phyloP scores from a whole-genome alignment of 2,329 filamentous ascomycete genomes.

The Stachybotrys chlorohalonatus region DNA sequence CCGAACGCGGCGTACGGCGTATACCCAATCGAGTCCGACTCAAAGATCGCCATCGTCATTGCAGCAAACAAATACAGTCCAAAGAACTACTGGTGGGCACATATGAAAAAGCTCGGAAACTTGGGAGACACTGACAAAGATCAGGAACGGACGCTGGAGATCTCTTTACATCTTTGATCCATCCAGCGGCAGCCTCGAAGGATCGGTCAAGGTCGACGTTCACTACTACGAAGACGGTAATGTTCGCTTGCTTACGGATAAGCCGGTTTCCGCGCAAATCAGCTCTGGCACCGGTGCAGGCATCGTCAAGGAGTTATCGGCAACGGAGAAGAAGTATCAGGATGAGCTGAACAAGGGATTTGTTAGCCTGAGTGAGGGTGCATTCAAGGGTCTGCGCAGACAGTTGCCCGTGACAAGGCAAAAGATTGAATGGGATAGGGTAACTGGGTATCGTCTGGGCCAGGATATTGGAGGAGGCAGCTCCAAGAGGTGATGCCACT shows the following conservation, averaged over 20 bases:
- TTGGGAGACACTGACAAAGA: constrained; percentile 7
- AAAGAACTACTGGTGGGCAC: constrained; percentile 81
- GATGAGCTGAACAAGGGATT: constrained; percentile 93
- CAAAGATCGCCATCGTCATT: constrained; percentile 69
- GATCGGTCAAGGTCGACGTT: constrained; percentile 84
- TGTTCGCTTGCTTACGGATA: constrained; percentile 84
- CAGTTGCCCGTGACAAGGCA: constrained; percentile 94
- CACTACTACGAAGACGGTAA: constrained; percentile 99
- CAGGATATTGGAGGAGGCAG: constrained; percentile 69
- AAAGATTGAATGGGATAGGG: constrained; percentile 99
- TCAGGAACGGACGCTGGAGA: constrained; percentile 92
- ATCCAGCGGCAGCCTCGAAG: constrained; percentile 58
- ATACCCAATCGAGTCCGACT: constrained; percentile 70
- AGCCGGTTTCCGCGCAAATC: constrained; percentile 57
- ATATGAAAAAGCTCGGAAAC: background rate
- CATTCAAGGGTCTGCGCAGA: constrained; percentile 86
- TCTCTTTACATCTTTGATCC: constrained; percentile 75
- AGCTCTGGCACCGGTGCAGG: constrained; percentile 55
- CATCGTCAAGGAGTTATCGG: constrained; percentile 69
- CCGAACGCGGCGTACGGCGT: constrained; percentile 72
- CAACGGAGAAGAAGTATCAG: constrained; percentile 84
- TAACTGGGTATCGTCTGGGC: constrained; percentile 80
- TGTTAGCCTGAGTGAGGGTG: constrained; percentile 78
- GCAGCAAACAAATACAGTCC: constrained; percentile 97
- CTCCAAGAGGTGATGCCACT: constrained; percentile 34